phyloP scores from a whole-genome alignment of 352 stramenopile genomes.

The Aphanomyces astaci region DNA sequence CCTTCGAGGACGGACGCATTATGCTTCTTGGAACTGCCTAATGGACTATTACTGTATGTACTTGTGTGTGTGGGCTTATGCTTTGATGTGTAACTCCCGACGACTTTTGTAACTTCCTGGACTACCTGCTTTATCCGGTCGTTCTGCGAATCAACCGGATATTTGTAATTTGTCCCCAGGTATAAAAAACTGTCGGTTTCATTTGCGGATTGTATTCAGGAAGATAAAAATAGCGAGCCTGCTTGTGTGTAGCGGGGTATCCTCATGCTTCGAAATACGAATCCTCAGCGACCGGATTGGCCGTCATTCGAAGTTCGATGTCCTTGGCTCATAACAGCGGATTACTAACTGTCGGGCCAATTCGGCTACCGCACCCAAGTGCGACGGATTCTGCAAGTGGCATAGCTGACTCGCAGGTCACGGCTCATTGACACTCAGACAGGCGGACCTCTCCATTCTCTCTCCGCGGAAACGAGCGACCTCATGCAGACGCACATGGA shows the following conservation, averaged over 20 bases:
- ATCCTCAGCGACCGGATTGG: background rate
- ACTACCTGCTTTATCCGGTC: background rate
- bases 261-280: background rate
- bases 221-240: background rate
- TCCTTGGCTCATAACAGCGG: background rate
- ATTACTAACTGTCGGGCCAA: background rate
- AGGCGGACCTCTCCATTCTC: too few relatives aligned
- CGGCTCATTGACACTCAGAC: slow-evolving; percentile 5
- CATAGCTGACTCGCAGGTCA: background rate
- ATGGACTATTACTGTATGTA: too few relatives aligned
- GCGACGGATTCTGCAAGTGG: slow-evolving; percentile 5
- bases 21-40: too few relatives aligned
- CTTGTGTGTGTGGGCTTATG: too few relatives aligned
- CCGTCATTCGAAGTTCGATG: slow-evolving; percentile 6
- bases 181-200: background rate
- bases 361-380: background rate
- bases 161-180: background rate
- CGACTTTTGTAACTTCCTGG: background rate
- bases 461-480: too few relatives aligned
- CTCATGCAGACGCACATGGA: slow-evolving; percentile 18
- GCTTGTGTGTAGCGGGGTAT: background rate
- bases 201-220: background rate
- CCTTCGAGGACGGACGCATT: too few relatives aligned
- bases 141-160: background rate
- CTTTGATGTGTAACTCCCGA: too few relatives aligned